Evolutionary conservation across 2,329 filamentous ascomycete species (phyloP).

Genomic region (Diaporthe sp.): DNA sequence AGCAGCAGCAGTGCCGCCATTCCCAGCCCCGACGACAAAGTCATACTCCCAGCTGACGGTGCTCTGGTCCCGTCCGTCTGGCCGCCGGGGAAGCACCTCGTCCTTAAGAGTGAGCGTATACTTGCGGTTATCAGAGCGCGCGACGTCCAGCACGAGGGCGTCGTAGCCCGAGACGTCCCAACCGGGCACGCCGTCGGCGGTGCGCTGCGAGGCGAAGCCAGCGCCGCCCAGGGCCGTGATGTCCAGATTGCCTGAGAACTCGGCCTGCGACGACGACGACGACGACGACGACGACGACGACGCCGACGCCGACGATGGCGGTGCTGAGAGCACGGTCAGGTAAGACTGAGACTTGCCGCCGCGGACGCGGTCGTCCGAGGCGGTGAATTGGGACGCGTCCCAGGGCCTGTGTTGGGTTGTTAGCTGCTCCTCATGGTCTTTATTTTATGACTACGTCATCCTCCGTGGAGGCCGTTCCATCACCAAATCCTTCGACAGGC

Average conservation of each 20-base stretch:
- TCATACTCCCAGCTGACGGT: slow-evolving; percentile 82
- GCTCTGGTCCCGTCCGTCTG: slow-evolving; percentile 78
- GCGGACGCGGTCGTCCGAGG: slow-evolving; percentile 82
- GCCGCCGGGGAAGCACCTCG: slow-evolving; percentile 66
- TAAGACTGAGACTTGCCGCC: slow-evolving; percentile 75
- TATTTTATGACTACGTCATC: not conserved
- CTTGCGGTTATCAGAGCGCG: slow-evolving; percentile 69
- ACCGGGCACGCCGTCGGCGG: slow-evolving; percentile 52
- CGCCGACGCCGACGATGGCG: not conserved
- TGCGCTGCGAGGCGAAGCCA: slow-evolving; percentile 85
- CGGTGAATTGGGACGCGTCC: slow-evolving; percentile 65
- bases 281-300: not conserved
- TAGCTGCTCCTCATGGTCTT: not conserved
- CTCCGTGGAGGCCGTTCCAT: not conserved
- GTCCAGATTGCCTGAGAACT: slow-evolving; percentile 71
- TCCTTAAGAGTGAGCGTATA: slow-evolving; percentile 86
- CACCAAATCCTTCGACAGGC: not conserved
- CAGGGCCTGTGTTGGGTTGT: slow-evolving; percentile 28
- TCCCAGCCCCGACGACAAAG: slow-evolving; percentile 57
- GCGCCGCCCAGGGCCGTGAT: slow-evolving; percentile 79
- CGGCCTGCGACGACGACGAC: slow-evolving; percentile 16
- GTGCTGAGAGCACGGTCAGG: slow-evolving; percentile 49
- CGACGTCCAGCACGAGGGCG: slow-evolving; percentile 73
- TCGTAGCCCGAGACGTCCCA: slow-evolving; percentile 52
- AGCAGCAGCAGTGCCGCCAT: slow-evolving; percentile 23